Conservation (phyloP, 345 rosid species). For the Syzygium grande region DNA sequence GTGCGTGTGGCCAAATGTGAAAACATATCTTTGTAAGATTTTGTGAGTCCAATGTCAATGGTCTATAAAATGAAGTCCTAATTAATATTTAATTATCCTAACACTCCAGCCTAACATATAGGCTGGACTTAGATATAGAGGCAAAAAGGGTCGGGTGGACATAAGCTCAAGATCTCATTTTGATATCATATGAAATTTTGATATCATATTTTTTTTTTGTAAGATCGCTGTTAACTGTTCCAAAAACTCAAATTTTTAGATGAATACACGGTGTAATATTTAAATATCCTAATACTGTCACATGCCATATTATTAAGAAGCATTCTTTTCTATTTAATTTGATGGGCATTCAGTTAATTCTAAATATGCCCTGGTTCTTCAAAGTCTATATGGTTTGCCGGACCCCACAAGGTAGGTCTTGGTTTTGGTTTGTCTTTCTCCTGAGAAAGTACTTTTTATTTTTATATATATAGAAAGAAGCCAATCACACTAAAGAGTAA, state of each 20-base stretch:
- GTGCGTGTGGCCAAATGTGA: not conserved
- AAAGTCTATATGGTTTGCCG: not conserved
- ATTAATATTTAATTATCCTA: no score
- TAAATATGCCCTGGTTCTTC: not conserved
- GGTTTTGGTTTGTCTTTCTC: not conserved
- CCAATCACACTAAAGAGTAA: not conserved
- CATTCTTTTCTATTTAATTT: not conserved
- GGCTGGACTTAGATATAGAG: not conserved
- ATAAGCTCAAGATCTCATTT: accelerated
- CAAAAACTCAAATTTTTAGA: no score
- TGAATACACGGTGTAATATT: no score
- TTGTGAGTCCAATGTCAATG: no score
- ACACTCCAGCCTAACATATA: not conserved
- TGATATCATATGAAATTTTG: accelerated
- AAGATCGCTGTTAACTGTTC: accelerated
- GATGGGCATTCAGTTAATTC: not conserved
- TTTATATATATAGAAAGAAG: not conserved
- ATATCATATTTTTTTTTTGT: not conserved
- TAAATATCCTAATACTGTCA: not conserved
- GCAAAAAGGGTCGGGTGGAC: not conserved
- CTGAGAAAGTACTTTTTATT: not conserved
- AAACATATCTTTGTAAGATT: no score
- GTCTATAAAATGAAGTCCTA: no score
- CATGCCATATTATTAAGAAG: not conserved
- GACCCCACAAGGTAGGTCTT: not conserved